Base-by-base conservation (phyloP, 2,329 filamentous ascomycete genomes). In the Aureobasidium subglaciale region DNA sequence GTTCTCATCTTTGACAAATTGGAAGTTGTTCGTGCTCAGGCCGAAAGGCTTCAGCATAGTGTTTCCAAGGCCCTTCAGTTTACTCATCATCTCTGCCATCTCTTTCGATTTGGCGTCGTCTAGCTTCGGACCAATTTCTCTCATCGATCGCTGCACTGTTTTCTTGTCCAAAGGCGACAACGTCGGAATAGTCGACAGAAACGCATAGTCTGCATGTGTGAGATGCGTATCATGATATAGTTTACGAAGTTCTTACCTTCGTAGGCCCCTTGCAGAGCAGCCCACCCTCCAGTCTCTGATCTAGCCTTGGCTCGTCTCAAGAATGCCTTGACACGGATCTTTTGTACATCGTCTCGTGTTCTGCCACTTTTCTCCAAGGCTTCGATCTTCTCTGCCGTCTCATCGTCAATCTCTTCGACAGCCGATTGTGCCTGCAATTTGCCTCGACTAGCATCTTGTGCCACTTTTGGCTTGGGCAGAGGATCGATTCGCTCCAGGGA, bases 81-180 rank as follows among this genome's bases (percentile, higher is more conserved):
- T 96, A 16, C 87, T 88, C 90, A 96, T 95, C 90, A 97, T 96
- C 73, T 99, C 92, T 2, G 81, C 85, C 81, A 93, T 89, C 72
- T 99, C 93, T 63, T 80, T 81, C 66, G 96, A 86, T 72, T 90
- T 89, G 1, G 91, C 90, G 16, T 80, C 81, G 61, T 92, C 88
- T 48, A 90, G 80, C 59, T 79, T 78, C 1, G 79, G 74, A 1
- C 89, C 88, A 35, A 97, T 71, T 20, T 76, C 73, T 13, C 76
- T 71, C 58, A 95, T 75, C 62, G 90, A 86, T 25, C 75, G 71
- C 52, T 82, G 76, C 1, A 95, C 86, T 15, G 86, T 80, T 63
- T 79, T 83, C 66, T 74, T 75, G 64, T 96, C 91, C 8, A 82
- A 76, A 0, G 77, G 64, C 0, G 83, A 79, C 2, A 96, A 75